These are phyloP conservation scores for Wallacemonas rigidus DNA, from an alignment of 208 protist genomes.

Conservation along the genomic window DNA sequence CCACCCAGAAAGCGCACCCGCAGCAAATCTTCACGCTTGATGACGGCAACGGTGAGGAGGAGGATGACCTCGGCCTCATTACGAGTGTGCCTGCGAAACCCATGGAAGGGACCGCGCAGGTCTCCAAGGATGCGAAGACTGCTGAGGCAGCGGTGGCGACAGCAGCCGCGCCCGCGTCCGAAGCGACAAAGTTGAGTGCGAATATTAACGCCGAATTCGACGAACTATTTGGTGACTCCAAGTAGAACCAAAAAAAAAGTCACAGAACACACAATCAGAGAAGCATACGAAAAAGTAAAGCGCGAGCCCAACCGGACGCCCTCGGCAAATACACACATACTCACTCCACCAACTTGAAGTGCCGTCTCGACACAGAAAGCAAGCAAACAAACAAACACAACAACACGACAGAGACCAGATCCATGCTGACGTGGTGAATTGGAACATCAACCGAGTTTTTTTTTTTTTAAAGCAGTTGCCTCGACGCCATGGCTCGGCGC, in stretches of 20 bases:
- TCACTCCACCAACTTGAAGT: too few species aligned
- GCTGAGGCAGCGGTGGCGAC: slow-evolving; percentile 10
- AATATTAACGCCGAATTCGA: slow-evolving; percentile 78
- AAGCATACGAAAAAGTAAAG: too few species aligned
- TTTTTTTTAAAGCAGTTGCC: too few species aligned
- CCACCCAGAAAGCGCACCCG: background rate
- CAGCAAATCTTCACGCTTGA: slow-evolving; percentile 55
- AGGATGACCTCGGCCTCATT: slow-evolving; percentile 81
- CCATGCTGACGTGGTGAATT: too few species aligned
- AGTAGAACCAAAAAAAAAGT: background rate
- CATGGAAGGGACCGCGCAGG: slow-evolving; percentile 10
- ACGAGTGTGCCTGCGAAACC: slow-evolving; percentile 34
- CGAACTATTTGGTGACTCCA: slow-evolving; percentile 57
- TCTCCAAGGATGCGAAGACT: slow-evolving; percentile 17
- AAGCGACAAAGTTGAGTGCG: slow-evolving; percentile 12
- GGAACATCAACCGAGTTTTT: too few species aligned
- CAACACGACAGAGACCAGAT: too few species aligned
- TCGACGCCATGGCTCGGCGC: too few species aligned
- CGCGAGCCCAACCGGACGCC: too few species aligned
- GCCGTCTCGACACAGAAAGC: too few species aligned
- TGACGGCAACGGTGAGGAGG: slow-evolving; percentile 45
- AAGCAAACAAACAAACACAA: too few species aligned
- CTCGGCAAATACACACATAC: too few species aligned
- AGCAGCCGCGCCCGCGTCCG: background rate
- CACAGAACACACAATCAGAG: too few species aligned